Conservation (phyloP, 1,284 basidiomycete genomes). For the Irpex lacteus region DNA sequence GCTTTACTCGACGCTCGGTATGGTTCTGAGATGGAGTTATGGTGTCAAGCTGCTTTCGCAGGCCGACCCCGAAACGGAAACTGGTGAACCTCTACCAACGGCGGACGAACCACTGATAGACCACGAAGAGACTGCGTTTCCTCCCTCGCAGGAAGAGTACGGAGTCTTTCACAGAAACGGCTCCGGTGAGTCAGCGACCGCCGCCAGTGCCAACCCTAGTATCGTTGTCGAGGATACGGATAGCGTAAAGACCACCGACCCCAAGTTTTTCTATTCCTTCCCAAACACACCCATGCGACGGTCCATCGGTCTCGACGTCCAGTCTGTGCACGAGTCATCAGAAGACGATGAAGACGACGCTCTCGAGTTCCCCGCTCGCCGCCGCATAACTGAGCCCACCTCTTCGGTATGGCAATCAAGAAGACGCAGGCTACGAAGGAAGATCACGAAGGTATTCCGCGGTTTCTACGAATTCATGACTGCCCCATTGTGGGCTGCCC, state of each 20-base stretch:
- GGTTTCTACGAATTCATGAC: constrained; percentile 82
- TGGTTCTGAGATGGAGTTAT: constrained; percentile 93
- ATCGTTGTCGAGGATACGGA: constrained; percentile 18
- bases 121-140: constrained; percentile 24
- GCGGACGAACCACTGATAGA: constrained; percentile 25
- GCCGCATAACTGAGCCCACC: constrained; percentile 26
- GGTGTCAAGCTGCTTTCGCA: constrained; percentile 77
- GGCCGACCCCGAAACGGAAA: constrained; percentile 51
- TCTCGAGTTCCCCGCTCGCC: constrained; percentile 24
- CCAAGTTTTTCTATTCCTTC: constrained; percentile 55
- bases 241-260: constrained; percentile 14
- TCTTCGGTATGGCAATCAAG: constrained; percentile 31
- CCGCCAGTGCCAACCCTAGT: constrained; percentile 13
- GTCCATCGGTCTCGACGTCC: constrained; percentile 13
- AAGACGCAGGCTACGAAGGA: constrained; percentile 31
- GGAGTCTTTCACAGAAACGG: constrained; percentile 19
- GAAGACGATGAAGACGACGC: constrained; percentile 36
- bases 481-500: constrained; percentile 78
- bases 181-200: constrained; percentile 16
- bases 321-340: constrained; percentile 24
- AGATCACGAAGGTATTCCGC: constrained; percentile 31
- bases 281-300: constrained; percentile 51
- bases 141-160: constrained; percentile 22
- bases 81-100: constrained; percentile 11
- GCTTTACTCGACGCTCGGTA: constrained; percentile 90